Evolutionary conservation across 192 early-diverging fungal genomes (phyloP).

Genomic region (Backusella tarrabulga): DNA sequence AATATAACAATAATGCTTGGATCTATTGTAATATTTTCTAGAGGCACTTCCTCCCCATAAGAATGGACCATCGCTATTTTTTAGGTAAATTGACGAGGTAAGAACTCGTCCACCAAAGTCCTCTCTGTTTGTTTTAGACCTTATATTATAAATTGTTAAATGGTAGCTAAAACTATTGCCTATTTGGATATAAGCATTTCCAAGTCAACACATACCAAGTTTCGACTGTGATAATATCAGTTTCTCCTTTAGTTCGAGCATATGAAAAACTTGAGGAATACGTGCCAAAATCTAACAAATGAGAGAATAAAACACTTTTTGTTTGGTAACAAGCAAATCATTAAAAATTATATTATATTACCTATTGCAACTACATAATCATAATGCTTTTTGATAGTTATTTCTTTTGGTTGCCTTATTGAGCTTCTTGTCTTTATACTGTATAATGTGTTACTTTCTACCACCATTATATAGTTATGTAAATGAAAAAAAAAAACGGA

Average conservation of each 20-base stretch:
- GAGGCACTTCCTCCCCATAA: constrained; percentile 1
- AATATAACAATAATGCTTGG: background rate
- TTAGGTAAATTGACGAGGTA: background rate
- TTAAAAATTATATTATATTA: background rate
- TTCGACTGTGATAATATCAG: background rate
- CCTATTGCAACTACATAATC: background rate
- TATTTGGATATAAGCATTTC: background rate
- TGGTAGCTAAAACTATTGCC: background rate
- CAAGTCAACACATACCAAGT: background rate
- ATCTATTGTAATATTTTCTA: background rate
- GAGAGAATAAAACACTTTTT: background rate
- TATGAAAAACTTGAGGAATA: background rate
- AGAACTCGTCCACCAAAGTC: constrained; percentile 5
- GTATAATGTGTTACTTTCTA: background rate
- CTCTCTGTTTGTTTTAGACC: background rate
- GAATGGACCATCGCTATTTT: background rate
- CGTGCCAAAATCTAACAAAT: constrained; percentile 1
- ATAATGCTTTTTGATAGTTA: background rate
- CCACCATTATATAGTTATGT: background rate
- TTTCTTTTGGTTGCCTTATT: background rate
- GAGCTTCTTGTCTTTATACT: background rate
- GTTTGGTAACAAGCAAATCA: background rate
- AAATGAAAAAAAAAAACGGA: background rate
- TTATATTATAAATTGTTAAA: background rate
- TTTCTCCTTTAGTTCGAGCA: background rate